Conservation (phyloP, 257 asterid species). For the Galeopsis tetrahit region DNA sequence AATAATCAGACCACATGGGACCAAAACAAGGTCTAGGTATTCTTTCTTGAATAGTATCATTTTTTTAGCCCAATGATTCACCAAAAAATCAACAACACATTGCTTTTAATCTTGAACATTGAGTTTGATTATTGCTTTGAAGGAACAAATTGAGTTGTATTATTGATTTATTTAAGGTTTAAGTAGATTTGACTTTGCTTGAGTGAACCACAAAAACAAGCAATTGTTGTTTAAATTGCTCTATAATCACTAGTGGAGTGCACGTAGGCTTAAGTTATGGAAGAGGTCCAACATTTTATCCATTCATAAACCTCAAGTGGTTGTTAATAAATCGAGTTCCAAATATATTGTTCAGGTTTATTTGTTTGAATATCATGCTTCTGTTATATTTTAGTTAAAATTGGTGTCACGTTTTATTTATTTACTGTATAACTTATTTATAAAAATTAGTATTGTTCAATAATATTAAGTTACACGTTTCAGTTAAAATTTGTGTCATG, state of each 20-base stretch:
- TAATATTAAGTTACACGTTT: no score
- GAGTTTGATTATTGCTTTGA: slow-evolving; percentile 33
- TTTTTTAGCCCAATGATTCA: neutral
- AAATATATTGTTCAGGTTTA: no score
- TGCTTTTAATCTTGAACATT: slow-evolving; percentile 24
- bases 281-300: neutral
- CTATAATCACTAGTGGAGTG: slow-evolving; percentile 5
- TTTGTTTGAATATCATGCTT: no score
- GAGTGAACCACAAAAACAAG: slow-evolving; percentile 39
- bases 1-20: slow-evolving; percentile 55
- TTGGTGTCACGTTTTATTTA: no score
- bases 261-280: slow-evolving; percentile 19
- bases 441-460: no score
- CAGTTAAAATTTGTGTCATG: no score
- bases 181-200: slow-evolving; percentile 34
- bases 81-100: neutral
- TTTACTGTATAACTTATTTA: no score
- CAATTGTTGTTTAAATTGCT: slow-evolving; percentile 26
- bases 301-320: no score
- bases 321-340: neutral
- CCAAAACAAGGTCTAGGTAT: slow-evolving; percentile 57
- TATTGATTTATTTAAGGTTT: slow-evolving; percentile 26
- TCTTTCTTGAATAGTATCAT: slow-evolving; percentile 54
- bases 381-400: no score
- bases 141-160: slow-evolving; percentile 34